phyloP scores from a whole-genome alignment of 2,329 filamentous ascomycete species.

The Catunica adiposa region DNA sequence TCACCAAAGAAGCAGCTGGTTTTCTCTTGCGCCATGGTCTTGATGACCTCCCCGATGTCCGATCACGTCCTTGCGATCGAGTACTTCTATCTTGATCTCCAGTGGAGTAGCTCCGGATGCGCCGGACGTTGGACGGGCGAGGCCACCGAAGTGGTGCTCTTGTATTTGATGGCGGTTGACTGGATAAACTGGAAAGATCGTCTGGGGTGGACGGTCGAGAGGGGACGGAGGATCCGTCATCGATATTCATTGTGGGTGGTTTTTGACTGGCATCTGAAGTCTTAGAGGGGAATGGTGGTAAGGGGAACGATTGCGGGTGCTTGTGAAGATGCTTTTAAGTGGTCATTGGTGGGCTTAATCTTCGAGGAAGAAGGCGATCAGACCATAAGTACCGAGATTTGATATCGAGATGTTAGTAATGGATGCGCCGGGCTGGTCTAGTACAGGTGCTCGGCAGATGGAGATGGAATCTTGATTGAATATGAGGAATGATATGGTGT shows the following conservation, averaged over 20 bases:
- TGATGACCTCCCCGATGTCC: conserved; percentile 14
- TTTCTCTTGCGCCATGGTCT: conserved; percentile 22
- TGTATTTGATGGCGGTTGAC: conserved; percentile 7
- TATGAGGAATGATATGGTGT: too few relatives aligned
- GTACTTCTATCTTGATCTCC: neutral
- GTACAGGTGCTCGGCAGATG: too few relatives aligned
- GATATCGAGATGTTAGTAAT: too few relatives aligned
- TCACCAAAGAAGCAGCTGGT: conserved; percentile 29
- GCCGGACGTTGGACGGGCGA: conserved; percentile 1
- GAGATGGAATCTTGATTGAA: too few relatives aligned
- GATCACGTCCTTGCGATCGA: neutral
- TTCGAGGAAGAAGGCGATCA: too few relatives aligned
- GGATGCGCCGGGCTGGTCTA: too few relatives aligned
- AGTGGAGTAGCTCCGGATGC: conserved; percentile 10
- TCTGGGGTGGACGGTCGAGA: neutral
- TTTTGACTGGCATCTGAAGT: neutral
- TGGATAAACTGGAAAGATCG: neutral
- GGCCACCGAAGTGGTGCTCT: conserved; percentile 7
- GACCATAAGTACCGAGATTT: too few relatives aligned
- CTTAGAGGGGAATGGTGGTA: too few relatives aligned
- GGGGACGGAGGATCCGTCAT: conserved; percentile 2
- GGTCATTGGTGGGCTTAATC: too few relatives aligned
- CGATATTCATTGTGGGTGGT: conserved; percentile 5
- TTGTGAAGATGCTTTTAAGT: too few relatives aligned
- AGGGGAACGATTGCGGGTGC: too few relatives aligned